Evolutionary conservation across 2,329 filamentous ascomycete genomes (phyloP), one percentile per base, ranked within the genome.

Genomic region (Neofusicoccum sp.): DNA sequence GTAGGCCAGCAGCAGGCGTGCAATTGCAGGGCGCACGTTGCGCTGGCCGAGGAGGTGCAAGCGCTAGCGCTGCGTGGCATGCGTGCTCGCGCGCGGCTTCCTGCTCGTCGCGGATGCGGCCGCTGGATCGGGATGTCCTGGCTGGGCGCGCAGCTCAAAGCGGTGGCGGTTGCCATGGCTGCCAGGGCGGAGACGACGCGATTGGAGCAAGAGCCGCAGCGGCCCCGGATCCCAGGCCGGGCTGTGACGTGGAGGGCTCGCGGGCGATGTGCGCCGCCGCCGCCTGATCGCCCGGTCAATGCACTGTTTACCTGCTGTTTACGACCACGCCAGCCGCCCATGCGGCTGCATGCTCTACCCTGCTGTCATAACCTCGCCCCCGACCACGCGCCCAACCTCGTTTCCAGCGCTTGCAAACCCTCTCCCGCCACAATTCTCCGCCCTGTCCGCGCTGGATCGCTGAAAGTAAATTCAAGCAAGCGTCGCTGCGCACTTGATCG

Each of bases 401-500:
- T 67, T 62, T 66, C 66, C 65, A 47, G 37, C 37, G 31, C 11
- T 37, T 33, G 5, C 31, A 7, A 45, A 36, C n/a, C n/a, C 37
- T n/a, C 41, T 33, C 41, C 54, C 31, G 39, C 41, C 7, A 34
- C 39, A 3, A 58, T n/a, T 22, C 29, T 47, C 39, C 29, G 11
- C 39, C n/a, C n/a, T 29, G 7, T 28, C 31, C 68, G 74, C 74
- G 73, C 73, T 71, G 73, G 74, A 67, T 66, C 74, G 74, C 74
- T 70, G 67, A 69, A 68, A 64, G 61, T 47, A 28, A 62, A 59
- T 56, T 63, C 64, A 62, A 64, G 39, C 37, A 64, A 64, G 66
- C 58, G 63, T 64, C 65, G 62, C 56, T 60, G 66, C 62, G 62
- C 66, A 65, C 64, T 67, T 67, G 65, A 63, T 64, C 56, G 50